Base-by-base conservation (phyloP, 495 filamentous ascomycete species). In the Xylaria palmicola region DNA sequence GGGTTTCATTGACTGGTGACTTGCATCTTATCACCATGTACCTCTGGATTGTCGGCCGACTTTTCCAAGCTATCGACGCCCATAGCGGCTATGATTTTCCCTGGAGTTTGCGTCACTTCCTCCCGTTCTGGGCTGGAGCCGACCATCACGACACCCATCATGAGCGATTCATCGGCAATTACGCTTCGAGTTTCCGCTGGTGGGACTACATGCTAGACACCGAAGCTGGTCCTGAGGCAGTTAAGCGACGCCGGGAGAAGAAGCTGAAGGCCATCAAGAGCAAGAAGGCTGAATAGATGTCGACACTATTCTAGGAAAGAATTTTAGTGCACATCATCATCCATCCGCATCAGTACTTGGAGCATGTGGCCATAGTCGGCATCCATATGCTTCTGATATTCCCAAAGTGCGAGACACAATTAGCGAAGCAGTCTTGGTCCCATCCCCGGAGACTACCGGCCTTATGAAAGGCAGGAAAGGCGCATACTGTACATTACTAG, bases 11-110 rank as follows among this genome's bases (percentile, higher is more conserved):
- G 64, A 97, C 92, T 27, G 84, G 86, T 43, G 84, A 98, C 51
- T 80, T 98, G 17, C 94, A 98, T 75, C 91, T 98, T 47, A 76
- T 96, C 68, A 98, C 94, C 56, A 97, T 98, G 90, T 98, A 98
- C 75, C 71, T 93, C 58, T 98, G 93, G 93, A 98, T 98, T 70
- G 82, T 93, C 40, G 77, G 90, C 65, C 91, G 94, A 59, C 81
- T 98, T 15, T 93, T 97, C 83, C 94, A 98, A 77, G 95, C 94
- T 66, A 98, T 98, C 71, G 94, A 98, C 75, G 90, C 94, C 20
- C 94, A 98, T 80, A 90, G 86, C 61, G 94, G 94, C 61, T 98
- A 98, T 74, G 94, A 98, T 69, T 98, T 98, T 77, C 94, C 94
- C 56, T 98, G 90, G 90, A 92, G 88, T 70, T 79, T 98, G 70